These are phyloP conservation scores for Dothideomycetidae sp. DNA, from an alignment of 2,329 filamentous ascomycete species.

Conservation along the genomic window DNA sequence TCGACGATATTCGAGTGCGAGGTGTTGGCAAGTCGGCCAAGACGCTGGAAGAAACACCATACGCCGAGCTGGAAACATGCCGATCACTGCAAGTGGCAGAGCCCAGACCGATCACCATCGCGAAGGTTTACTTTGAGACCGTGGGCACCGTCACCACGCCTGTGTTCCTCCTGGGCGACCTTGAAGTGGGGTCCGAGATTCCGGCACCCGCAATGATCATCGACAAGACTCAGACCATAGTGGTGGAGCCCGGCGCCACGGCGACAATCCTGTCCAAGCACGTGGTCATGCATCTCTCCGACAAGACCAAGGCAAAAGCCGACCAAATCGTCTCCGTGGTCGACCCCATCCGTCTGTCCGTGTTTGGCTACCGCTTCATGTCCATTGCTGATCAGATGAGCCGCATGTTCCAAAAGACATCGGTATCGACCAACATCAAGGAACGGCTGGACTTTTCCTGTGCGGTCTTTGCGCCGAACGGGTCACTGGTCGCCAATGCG, in stretches of 20 bases:
- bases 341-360: slow-evolving; percentile 12
- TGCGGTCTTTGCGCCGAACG: slow-evolving; percentile 17
- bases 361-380: slow-evolving; percentile 18
- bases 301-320: background rate
- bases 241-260: background rate
- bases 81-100: slow-evolving; percentile 1
- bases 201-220: slow-evolving; percentile 8
- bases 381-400: slow-evolving; percentile 19
- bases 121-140: background rate
- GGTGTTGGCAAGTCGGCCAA: slow-evolving; percentile 14
- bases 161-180: slow-evolving; percentile 1
- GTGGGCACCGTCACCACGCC: slow-evolving; percentile 10
- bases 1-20: slow-evolving; percentile 26
- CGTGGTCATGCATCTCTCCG: slow-evolving; percentile 23
- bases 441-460: slow-evolving; percentile 19
- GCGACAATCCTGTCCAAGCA: slow-evolving; percentile 5
- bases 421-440: slow-evolving; percentile 18
- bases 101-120: background rate
- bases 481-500: slow-evolving; percentile 18
- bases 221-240: slow-evolving; percentile 8
- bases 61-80: slow-evolving; percentile 4
- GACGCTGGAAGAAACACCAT: slow-evolving; percentile 11
- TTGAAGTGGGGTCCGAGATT: background rate
- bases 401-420: slow-evolving; percentile 16
- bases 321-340: background rate